These are phyloP conservation scores for Saturnispora mendoncae DNA, from an alignment of 805 yeast species.

Conservation along the genomic window DNA sequence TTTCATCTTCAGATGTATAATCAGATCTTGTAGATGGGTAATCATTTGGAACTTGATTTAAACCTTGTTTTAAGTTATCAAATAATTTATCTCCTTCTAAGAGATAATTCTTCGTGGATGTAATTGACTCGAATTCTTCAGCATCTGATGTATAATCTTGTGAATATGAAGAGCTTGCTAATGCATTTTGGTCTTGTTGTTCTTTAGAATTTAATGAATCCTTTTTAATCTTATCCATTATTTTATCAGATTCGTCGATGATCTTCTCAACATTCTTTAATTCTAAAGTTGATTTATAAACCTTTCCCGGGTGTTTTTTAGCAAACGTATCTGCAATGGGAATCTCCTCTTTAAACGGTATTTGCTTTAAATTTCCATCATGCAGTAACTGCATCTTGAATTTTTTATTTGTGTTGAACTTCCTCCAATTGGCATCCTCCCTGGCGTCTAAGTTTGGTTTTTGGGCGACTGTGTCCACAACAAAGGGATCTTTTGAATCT, in stretches of 20 bases:
- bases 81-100: conserved; percentile 22
- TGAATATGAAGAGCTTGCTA: conserved; percentile 13
- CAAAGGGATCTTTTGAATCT: conserved; percentile 6
- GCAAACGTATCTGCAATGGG: conserved; percentile 27
- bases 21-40: conserved; percentile 17
- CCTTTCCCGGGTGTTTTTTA: conserved; percentile 16
- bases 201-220: conserved; percentile 3
- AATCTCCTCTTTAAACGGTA: conserved; percentile 15
- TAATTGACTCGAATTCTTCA: conserved; percentile 20
- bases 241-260: neutral
- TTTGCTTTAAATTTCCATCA: conserved; percentile 15
- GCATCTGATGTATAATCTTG: conserved; percentile 26
- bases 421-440: conserved; percentile 26
- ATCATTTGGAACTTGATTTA: conserved; percentile 12
- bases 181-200: too few relatives aligned
- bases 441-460: conserved; percentile 15
- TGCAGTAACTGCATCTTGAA: conserved; percentile 16
- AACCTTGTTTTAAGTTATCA: conserved; percentile 19
- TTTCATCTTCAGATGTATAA: conserved; percentile 20
- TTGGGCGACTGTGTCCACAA: conserved; percentile 19
- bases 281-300: conserved; percentile 13
- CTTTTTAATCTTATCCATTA: conserved; percentile 6
- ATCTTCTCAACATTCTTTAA: conserved; percentile 12
- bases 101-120: conserved; percentile 18
- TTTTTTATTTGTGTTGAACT: conserved; percentile 19